These are phyloP conservation scores for Strobilomyces echinocephalus DNA, from an alignment of 768 basidiomycete genomes.

Conservation along the genomic window DNA sequence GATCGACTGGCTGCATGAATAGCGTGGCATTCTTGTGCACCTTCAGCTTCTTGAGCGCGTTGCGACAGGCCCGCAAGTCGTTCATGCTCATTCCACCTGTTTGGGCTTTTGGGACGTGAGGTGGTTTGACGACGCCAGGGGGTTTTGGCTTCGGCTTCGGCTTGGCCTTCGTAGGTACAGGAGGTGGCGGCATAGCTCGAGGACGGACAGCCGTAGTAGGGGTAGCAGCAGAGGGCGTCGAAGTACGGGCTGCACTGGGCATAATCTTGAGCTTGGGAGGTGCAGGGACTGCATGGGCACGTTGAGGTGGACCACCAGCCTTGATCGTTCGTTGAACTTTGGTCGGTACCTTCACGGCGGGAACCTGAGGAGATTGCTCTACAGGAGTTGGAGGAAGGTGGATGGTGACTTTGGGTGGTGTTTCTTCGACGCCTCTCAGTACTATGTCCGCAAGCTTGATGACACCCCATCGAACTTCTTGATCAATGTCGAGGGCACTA, in stretches of 20 bases:
- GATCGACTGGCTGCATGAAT: constrained; percentile 92
- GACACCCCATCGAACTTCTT: constrained; percentile 87
- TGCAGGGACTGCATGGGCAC: constrained; percentile 28
- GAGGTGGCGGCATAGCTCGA: constrained; percentile 28
- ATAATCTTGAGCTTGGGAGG: constrained; percentile 55
- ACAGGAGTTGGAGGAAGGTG: constrained; percentile 76
- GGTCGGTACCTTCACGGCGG: constrained; percentile 46
- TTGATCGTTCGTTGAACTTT: constrained; percentile 37
- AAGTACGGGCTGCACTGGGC: constrained; percentile 15
- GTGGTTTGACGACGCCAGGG: constrained; percentile 33
- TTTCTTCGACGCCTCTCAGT: constrained; percentile 77
- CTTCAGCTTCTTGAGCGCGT: constrained; percentile 74
- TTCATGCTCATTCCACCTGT: constrained; percentile 69
- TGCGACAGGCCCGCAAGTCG: constrained; percentile 72
- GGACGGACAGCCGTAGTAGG: constrained; percentile 8
- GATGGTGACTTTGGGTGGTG: constrained; percentile 80
- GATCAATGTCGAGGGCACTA: constrained; percentile 72
- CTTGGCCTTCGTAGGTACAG: constrained; percentile 26
- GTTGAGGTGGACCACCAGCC: constrained; percentile 31
- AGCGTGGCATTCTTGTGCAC: constrained; percentile 65
- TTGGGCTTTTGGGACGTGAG: constrained; percentile 64
- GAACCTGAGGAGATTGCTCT: constrained; percentile 55
- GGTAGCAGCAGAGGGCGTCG: constrained; percentile 17
- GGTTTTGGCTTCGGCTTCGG: constrained; percentile 23
- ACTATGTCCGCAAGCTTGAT: constrained; percentile 89